A percentile compares a stretch with the other conserved stretches of the same genome.
phyloP scores from a whole-genome alignment of 495 filamentous ascomycete genomes.

The Hypomontagnella monticulosa region DNA sequence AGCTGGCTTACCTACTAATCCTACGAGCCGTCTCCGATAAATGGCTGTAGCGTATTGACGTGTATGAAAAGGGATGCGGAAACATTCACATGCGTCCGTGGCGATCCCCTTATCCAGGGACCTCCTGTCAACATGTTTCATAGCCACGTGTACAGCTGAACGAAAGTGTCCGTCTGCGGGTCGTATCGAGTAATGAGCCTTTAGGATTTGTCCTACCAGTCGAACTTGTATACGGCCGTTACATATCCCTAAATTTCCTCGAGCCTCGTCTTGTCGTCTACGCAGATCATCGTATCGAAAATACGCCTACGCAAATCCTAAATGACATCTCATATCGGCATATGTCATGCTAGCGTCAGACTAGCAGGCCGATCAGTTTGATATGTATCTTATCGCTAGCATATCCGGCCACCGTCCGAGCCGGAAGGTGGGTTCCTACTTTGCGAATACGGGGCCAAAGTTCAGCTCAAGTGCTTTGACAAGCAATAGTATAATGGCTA shows the following conservation, averaged over 20 bases:
- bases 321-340: conserved; percentile 16
- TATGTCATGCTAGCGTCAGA: conserved; percentile 20
- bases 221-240: neutral
- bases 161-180: conserved; percentile 8
- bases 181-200: conserved; percentile 14
- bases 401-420: conserved; percentile 13
- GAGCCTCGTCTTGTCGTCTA: conserved; percentile 8
- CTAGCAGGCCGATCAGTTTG: conserved; percentile 1
- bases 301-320: neutral
- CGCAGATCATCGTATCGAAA: conserved; percentile 26
- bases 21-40: neutral
- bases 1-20: too few species aligned
- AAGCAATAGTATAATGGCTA: neutral
- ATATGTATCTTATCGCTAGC: conserved; percentile 10
- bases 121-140: conserved; percentile 26
- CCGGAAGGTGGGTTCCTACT: conserved; percentile 12
- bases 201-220: neutral
- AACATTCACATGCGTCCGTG: conserved; percentile 32
- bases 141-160: conserved; percentile 40
- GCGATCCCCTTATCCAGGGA: conserved; percentile 5
- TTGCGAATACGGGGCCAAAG: neutral
- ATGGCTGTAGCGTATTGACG: conserved; percentile 3
- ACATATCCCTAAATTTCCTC: too few species aligned
- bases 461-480: neutral
- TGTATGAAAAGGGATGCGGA: conserved; percentile 6